A percentile compares a stretch with the other conserved stretches of the same genome.
phyloP scores from a whole-genome alignment of 2,329 filamentous ascomycete genomes.

The Stagonosporopsis vannaccii region DNA sequence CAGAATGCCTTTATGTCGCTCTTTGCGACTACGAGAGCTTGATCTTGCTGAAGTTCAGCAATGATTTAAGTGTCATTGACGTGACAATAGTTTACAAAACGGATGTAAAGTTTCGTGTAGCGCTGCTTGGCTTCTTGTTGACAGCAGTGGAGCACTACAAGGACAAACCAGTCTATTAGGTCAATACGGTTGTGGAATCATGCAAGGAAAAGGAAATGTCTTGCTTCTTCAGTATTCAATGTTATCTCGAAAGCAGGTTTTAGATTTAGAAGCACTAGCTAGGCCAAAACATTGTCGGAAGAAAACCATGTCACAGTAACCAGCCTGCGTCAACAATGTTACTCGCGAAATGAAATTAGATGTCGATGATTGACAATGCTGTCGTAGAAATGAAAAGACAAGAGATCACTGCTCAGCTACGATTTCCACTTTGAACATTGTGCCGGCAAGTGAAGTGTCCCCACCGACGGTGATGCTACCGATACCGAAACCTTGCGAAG shows the following conservation, averaged over 20 bases:
- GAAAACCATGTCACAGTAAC: neutral
- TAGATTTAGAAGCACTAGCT: neutral
- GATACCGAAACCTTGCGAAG: constrained; percentile 26
- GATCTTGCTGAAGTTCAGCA: neutral
- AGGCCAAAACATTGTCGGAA: neutral
- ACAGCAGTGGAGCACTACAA: neutral
- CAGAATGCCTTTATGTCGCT: neutral
- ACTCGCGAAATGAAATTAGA: neutral
- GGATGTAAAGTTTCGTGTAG: neutral
- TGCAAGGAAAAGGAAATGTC: neutral
- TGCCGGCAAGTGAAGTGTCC: constrained; percentile 27
- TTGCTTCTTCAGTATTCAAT: neutral
- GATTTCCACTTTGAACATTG: constrained; percentile 34
- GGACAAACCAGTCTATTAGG: neutral
- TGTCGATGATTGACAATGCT: neutral
- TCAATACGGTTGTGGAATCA: neutral
- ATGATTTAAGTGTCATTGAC: neutral
- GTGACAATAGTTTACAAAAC: neutral
- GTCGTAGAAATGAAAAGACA: neutral
- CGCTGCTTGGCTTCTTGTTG: neutral
- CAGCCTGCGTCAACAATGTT: neutral
- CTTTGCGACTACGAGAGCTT: constrained; percentile 1
- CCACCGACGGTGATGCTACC: constrained; percentile 35
- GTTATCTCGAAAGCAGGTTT: neutral
- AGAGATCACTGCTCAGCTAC: constrained; percentile 10